These are phyloP conservation scores for Dinochytrium kinnereticum DNA, from an alignment of 371 early-diverging fungal genomes.

Conservation along the genomic window DNA sequence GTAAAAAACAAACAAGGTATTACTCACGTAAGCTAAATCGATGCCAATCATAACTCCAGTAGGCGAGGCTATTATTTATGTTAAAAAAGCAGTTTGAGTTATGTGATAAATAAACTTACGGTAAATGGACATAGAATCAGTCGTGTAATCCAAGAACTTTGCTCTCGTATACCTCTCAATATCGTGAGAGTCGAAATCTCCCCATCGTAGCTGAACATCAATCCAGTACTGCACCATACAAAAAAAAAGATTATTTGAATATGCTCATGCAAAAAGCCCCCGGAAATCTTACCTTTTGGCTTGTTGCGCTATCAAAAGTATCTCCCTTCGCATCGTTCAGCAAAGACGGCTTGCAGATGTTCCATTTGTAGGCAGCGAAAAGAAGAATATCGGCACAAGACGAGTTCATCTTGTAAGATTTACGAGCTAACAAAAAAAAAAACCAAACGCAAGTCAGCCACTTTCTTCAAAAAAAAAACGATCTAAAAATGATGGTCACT, in stretches of 20 bases:
- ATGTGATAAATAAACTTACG: background rate
- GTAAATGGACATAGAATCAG: conserved; percentile 56
- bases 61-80: conserved; percentile 90
- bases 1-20: conserved; percentile 1
- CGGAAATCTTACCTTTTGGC: conserved; percentile 67
- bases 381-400: conserved; percentile 90
- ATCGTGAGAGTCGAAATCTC: conserved; percentile 98
- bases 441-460: background rate
- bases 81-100: background rate
- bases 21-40: conserved; percentile 95
- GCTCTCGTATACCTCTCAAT: conserved; percentile 97
- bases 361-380: conserved; percentile 98
- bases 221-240: conserved; percentile 97
- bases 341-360: conserved; percentile 91
- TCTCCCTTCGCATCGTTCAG: conserved; percentile 84
- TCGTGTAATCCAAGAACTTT: conserved; percentile 97
- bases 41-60: conserved; percentile 97
- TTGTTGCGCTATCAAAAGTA: conserved; percentile 93
- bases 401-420: conserved; percentile 98
- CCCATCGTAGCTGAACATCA: conserved; percentile 98
- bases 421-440: conserved; percentile 67
- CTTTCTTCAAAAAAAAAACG: background rate
- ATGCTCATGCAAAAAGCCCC: background rate
- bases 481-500: conserved; percentile 1
- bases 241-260: background rate